Evolutionary conservation across 768 basidiomycete genomes (phyloP), one percentile per base, ranked within the genome.

Genomic region (Auriscalpium vulgare): DNA sequence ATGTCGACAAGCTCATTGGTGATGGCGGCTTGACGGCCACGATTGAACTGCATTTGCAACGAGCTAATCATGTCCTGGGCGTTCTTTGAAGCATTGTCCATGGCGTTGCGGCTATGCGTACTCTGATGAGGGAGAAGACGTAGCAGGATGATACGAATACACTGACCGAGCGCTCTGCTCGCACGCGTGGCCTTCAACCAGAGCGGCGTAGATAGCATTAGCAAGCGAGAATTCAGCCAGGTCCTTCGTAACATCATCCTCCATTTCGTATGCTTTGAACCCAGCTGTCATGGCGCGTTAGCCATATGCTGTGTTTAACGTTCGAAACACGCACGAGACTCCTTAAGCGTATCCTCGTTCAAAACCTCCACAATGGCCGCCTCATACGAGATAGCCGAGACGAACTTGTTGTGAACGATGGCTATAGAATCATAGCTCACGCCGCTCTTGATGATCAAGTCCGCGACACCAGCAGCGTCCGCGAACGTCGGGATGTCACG

Each of bases 81-180:
- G 72, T 99, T 98, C 85, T 99, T 99, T 62, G 95, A 93, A 49
- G 95, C 95, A 68, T 93, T 98, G 83, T 98, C 97, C 97, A 99
- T 99, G 67, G 97, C 97, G 64, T 95, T 97, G 64, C 95, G 88
- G 72, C 95, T 85, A 29, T 54, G 43, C 11, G 6, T 14, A 29
- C 9, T 21, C 10, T 34, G n/a, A 48, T 29, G 23, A 10, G 56
- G 55, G 19, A 44, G 35, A 38, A 8, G 44, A 47, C 47, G 49
- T 57, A 8, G 21, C 37, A 29, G 29, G 29, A 29, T 29, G 4
- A 29, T 29, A 7, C 29, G 29, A 29, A 29, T 29, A 2, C 29
- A 75, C 68, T 37, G 72, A 92, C 91, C 88, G 90, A 66, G 91
- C 85, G 63, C 87, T 91, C 69, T 87, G 88, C 74, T 97, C 95